Evolutionary conservation across 1,139 yeast species (phyloP).

Genomic region (Kluyveromyces sp.): DNA sequence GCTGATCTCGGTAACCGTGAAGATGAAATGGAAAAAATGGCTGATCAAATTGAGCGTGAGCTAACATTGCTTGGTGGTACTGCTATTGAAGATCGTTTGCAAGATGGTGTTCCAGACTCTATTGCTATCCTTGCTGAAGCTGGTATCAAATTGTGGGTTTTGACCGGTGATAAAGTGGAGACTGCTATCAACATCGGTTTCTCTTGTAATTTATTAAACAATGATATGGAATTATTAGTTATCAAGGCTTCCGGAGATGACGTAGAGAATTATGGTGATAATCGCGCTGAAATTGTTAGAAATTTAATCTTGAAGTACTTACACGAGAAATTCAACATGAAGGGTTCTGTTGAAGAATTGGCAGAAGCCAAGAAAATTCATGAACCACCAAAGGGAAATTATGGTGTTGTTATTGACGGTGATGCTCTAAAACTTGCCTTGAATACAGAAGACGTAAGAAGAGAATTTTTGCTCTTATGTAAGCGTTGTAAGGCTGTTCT

Average conservation of each 20-base stretch:
- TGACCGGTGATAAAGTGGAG: constrained; percentile 96
- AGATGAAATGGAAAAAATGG: constrained; percentile 64
- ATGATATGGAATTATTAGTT: constrained; percentile 78
- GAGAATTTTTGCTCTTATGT: constrained; percentile 76
- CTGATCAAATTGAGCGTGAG: constrained; percentile 72
- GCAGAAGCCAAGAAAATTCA: constrained; percentile 69
- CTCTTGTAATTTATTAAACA: constrained; percentile 83
- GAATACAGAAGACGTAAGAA: constrained; percentile 44
- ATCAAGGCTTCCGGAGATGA: constrained; percentile 44
- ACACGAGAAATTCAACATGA: constrained; percentile 51
- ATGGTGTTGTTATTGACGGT: constrained; percentile 88
- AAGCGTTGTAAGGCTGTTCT: constrained; percentile 89
- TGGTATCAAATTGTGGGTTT: constrained; percentile 93
- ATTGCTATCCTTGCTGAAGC: constrained; percentile 79
- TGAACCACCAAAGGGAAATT: constrained; percentile 66
- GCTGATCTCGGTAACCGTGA: constrained; percentile 73
- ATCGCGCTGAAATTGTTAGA: constrained; percentile 39
- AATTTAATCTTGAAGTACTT: constrained; percentile 54
- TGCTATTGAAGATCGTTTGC: constrained; percentile 93
- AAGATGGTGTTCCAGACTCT: constrained; percentile 93
- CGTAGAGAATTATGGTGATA: constrained; percentile 33
- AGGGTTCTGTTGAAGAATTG: constrained; percentile 46
- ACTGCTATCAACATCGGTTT: constrained; percentile 97
- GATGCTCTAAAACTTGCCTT: constrained; percentile 76
- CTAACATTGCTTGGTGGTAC: constrained; percentile 84